These are phyloP conservation scores for Penicillium alfredii DNA, from an alignment of 495 filamentous ascomycete genomes.

Conservation along the genomic window DNA sequence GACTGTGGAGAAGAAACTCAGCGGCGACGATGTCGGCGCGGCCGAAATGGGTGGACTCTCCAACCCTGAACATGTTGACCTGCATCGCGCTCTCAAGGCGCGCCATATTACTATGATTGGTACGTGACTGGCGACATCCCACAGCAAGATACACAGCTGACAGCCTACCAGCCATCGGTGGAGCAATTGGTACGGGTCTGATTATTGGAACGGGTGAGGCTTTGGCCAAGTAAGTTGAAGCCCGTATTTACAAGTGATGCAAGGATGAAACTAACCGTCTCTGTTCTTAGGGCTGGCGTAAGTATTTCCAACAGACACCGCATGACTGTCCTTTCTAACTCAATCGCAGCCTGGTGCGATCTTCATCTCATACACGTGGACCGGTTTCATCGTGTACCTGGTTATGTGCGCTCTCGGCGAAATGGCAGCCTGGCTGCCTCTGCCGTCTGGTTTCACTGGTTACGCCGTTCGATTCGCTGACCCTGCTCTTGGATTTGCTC, in stretches of 20 bases:
- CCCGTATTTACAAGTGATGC: background rate
- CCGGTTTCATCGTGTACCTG: constrained; percentile 57
- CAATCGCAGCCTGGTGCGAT: constrained; percentile 65
- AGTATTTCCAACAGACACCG: constrained; percentile 8
- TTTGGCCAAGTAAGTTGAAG: constrained; percentile 50
- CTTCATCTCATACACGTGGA: constrained; percentile 60
- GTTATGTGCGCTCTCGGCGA: constrained; percentile 64
- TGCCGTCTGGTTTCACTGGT: constrained; percentile 54
- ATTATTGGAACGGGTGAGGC: constrained; percentile 63
- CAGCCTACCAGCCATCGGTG: constrained; percentile 60
- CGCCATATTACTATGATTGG: constrained; percentile 82
- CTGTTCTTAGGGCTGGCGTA: constrained; percentile 31
- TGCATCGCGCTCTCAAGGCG: constrained; percentile 68
- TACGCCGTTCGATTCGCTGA: constrained; percentile 60
- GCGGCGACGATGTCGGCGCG: constrained; percentile 18
- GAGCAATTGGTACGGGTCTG: constrained; percentile 74
- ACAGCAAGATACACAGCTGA: background rate
- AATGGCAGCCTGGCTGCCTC: constrained; percentile 63
- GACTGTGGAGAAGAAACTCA: constrained; percentile 7
- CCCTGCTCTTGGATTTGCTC: constrained; percentile 61
- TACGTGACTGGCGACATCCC: constrained; percentile 5
- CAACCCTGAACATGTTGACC: constrained; percentile 27
- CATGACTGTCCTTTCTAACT: constrained; percentile 9
- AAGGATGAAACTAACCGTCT: constrained; percentile 5
- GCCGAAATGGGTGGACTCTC: constrained; percentile 24